Evolutionary conservation across 2,329 filamentous ascomycete genomes (phyloP), one percentile per base, ranked within the genome.

Genomic region (Fusarium sp.): DNA sequence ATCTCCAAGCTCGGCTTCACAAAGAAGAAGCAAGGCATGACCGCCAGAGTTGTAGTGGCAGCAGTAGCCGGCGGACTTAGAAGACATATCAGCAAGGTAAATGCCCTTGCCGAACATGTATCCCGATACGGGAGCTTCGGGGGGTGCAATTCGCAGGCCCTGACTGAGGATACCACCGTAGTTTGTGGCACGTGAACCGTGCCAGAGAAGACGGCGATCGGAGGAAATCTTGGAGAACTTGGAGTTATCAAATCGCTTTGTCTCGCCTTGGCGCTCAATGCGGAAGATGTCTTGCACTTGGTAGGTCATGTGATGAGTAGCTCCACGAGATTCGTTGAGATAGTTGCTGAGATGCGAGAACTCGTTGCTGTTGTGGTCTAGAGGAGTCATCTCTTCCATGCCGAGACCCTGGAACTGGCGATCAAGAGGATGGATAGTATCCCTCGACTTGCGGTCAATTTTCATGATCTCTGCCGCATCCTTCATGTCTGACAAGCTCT

Each of bases 81-180:
- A 91, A 0, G 89, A 91, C 85, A 94, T 94, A 74, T 97, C 93
- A 4, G 93, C 93, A 3, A 97, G 86, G 76, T 97, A 97, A 46
- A 97, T 92, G 44, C 94, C 94, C 79, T 97, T 97, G 59, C 91
- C 94, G 71, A 97, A 97, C 92, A 95, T 95, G 82, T 95, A 94
- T 2, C 93, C 93, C 6, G 85, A 87, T 0, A 89, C 89, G 0
- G 93, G 94, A 0, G 94, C 94, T 78, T 97, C 91, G 0, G 91
- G 91, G 0, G 94, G 94, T 8, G 94, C 94, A 69, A 97, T 97
- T n/a, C 93, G 91, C 8, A 97, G 86, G 69, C 94, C 94, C 78
- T 97, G 93, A 59, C 89, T 92, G 42, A 97, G 87, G 62, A 97
- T 97, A 75, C 94, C 94, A 75, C 91, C 93, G 70, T 91, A 97